These are phyloP conservation scores for Oldenlandia corymbosa DNA, from an alignment of 257 asterid species.

Conservation along the genomic window DNA sequence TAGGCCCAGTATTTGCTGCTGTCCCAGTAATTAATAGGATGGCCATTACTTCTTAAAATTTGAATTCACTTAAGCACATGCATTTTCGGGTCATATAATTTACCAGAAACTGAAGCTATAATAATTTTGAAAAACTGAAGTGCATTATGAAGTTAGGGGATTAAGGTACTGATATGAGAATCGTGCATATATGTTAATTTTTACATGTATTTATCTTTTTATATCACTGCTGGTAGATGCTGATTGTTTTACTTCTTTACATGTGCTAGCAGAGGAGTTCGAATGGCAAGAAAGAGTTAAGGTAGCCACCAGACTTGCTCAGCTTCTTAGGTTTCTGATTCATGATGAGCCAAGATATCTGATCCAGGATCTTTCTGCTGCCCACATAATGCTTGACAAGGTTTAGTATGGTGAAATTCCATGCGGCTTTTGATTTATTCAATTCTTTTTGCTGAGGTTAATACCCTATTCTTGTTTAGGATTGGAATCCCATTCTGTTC, in stretches of 20 bases:
- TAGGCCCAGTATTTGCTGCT: too few species aligned
- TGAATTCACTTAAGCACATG: not conserved
- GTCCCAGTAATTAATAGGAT: not conserved
- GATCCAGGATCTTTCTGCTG: too few species aligned
- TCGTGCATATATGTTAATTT: not conserved
- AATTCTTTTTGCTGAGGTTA: not conserved
- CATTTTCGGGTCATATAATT: too few species aligned
- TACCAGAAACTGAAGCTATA: too few species aligned
- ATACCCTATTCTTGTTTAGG: not conserved
- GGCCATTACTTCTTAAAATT: not conserved
- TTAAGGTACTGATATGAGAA: too few species aligned
- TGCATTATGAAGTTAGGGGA: too few species aligned
- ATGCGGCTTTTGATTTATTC: not conserved
- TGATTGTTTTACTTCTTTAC: not conserved
- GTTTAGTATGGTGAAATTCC: not conserved
- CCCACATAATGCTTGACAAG: slow-evolving; percentile 8
- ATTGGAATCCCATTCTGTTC: not conserved
- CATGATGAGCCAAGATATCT: not conserved
- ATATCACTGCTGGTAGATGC: not conserved
- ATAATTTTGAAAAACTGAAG: not conserved
- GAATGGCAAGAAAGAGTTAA: not conserved
- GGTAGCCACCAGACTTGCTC: not conserved
- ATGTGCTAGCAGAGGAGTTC: not conserved
- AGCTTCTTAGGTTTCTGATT: slow-evolving; percentile 1
- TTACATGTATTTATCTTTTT: not conserved